Base-by-base conservation (phyloP, 1,139 yeast species). In the Scheffersomyces lignicola region DNA sequence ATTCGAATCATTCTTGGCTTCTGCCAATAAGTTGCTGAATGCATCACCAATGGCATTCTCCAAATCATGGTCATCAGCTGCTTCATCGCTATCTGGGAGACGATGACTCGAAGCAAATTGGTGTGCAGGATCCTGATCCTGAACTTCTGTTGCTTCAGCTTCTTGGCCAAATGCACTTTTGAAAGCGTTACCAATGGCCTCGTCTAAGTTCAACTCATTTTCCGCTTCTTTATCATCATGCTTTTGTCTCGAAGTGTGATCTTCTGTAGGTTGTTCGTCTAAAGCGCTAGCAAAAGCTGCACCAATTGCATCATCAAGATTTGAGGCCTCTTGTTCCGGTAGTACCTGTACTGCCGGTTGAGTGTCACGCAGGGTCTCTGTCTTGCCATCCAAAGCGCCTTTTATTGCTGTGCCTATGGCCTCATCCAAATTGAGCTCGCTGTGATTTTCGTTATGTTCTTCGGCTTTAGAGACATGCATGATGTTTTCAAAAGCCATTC, bases 21-120 rank as follows among this genome's bases (percentile, higher is more conserved):
- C 15, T 25, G 18, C 11, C n/a, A 22, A 23, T 14, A 20, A 16
- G 12, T 14, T 14, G 11, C 11, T 26, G 10, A 26, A 26, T 1
- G 61, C 61, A 33, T 54, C 46, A 5, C 58, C 59, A 11, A 54
- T 56, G 12, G 59, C 58, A 26, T 48, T 53, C 17, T 54, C 51
- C 9, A 56, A 37, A 18, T 45, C 51, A n/a, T 34, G 25, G 15
- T 46, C 52, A 15, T 33, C 18, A 13, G 37, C 38, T n/a, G 25
- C 32, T 7, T 35, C 29, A 7, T 23, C 26, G 13, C 14, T 23
- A 7, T 7, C 26, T 7, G 6, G 8, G 11, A 7, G 6, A 6
- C 14, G 10, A 7, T 23, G 26, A 7, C 10, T 6, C 6, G 26
- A 23, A 7, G 7, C 15, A 8, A 11, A 24, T 16, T 27, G 29